phyloP scores from a whole-genome alignment of 192 early-diverging fungal species.

The Umbelopsis sp. region DNA sequence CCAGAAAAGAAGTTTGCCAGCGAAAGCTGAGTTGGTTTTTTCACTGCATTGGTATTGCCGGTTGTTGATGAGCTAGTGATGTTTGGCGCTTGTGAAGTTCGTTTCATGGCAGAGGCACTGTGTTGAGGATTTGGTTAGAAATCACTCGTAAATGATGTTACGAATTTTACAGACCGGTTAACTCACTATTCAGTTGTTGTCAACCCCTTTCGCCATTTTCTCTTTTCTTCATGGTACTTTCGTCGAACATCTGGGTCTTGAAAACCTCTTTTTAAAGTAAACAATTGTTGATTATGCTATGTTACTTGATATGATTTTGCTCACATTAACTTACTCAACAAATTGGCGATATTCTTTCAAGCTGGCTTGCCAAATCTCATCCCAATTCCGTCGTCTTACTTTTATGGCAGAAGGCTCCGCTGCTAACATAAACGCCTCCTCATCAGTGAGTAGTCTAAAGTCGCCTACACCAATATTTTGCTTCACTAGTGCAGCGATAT shows the following conservation, averaged over 20 bases:
- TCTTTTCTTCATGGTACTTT: constrained; percentile 26
- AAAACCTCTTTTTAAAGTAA: constrained; percentile 19
- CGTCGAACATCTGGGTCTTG: constrained; percentile 20
- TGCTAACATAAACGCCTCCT: constrained; percentile 10
- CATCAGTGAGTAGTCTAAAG: constrained; percentile 5
- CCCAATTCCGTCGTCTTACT: constrained; percentile 19
- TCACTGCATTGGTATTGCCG: not conserved
- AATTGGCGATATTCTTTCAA: constrained; percentile 29
- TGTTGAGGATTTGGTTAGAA: no score
- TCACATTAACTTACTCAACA: constrained; percentile 23
- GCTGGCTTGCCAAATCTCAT: constrained; percentile 28
- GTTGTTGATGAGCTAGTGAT: not conserved
- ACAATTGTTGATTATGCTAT: not conserved
- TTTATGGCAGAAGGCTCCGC: constrained; percentile 9
- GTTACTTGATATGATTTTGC: not conserved
- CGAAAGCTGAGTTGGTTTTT: constrained; percentile 16
- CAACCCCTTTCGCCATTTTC: constrained; percentile 34
- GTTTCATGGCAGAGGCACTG: no score
- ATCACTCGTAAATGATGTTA: not conserved
- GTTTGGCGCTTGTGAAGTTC: not conserved
- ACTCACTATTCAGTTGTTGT: constrained; percentile 37
- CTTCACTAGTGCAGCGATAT: not conserved
- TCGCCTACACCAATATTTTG: constrained; percentile 13
- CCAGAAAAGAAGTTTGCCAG: constrained; percentile 44
- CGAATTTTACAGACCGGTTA: not conserved